A percentile compares a stretch with the other conserved stretches of the same genome.
phyloP scores from a whole-genome alignment of 192 early-diverging fungal genomes.

The Chytriomyces sp. region DNA sequence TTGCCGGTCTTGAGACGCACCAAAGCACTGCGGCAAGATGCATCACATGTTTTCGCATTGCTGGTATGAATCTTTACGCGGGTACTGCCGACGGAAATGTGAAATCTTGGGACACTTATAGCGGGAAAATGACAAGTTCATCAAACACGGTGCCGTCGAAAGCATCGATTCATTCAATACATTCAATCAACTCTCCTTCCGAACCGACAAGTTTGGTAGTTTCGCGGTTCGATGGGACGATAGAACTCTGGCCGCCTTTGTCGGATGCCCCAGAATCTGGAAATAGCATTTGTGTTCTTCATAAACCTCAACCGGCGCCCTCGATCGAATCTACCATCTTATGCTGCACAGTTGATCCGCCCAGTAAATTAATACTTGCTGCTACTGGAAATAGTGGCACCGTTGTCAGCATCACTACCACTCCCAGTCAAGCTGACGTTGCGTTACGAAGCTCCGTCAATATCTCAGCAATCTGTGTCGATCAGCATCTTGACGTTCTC shows the following conservation, averaged over 20 bases:
- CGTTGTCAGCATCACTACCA: too few relatives aligned
- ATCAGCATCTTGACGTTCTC: conserved; percentile 1
- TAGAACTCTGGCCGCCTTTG: not conserved
- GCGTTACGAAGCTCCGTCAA: not conserved
- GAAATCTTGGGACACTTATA: conserved; percentile 25
- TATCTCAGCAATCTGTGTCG: not conserved
- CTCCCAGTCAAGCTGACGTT: not conserved
- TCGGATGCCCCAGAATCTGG: too few relatives aligned
- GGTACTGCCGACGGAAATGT: conserved; percentile 22
- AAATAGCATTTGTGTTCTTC: too few relatives aligned
- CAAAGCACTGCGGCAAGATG: too few relatives aligned
- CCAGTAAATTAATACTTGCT: too few relatives aligned
- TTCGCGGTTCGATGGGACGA: conserved; percentile 22
- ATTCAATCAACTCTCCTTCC: too few relatives aligned
- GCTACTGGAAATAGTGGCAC: too few relatives aligned
- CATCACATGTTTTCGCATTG: not conserved
- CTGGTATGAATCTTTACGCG: not conserved
- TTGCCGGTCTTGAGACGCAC: not conserved
- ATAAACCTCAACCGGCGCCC: too few relatives aligned
- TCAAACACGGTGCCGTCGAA: too few relatives aligned
- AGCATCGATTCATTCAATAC: too few relatives aligned
- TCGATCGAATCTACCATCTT: too few relatives aligned
- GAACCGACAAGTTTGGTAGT: not conserved
- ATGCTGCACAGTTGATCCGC: too few relatives aligned
- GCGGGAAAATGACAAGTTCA: not conserved